phyloP scores from a whole-genome alignment of 2,329 filamentous ascomycete genomes.

The Helotiales sp. region DNA sequence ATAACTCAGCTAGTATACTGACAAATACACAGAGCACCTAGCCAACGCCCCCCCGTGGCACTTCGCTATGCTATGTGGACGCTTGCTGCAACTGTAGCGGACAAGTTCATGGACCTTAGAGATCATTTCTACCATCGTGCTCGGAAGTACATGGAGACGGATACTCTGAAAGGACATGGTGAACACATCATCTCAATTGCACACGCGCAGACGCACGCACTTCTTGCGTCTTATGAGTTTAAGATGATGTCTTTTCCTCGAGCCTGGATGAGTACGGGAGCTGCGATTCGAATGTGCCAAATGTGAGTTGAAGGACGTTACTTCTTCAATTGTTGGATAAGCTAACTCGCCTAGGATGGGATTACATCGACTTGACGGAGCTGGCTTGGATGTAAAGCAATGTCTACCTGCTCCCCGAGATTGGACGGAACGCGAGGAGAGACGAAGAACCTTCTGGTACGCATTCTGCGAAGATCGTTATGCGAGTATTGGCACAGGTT shows the following conservation, averaged over 20 bases:
- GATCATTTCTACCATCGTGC: constrained; percentile 89
- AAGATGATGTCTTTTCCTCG: constrained; percentile 97
- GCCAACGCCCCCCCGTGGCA: constrained; percentile 83
- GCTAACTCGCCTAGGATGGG: constrained; percentile 78
- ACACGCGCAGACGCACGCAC: constrained; percentile 82
- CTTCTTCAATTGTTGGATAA: constrained; percentile 38
- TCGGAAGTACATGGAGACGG: constrained; percentile 86
- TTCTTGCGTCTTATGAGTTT: constrained; percentile 87
- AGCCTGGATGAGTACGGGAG: constrained; percentile 91
- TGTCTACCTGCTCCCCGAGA: constrained; percentile 85
- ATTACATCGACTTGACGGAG: constrained; percentile 82
- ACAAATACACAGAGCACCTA: constrained; percentile 62
- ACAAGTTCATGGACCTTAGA: constrained; percentile 80
- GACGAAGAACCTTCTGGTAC: constrained; percentile 94
- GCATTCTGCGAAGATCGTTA: constrained; percentile 90
- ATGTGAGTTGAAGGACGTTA: constrained; percentile 66
- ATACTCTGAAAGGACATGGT: constrained; percentile 91
- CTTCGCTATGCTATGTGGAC: constrained; percentile 96
- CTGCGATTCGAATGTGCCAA: constrained; percentile 78
- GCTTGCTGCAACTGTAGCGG: constrained; percentile 82
- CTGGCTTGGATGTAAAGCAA: constrained; percentile 88
- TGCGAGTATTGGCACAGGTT: constrained; percentile 93
- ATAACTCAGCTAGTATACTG: constrained; percentile 16
- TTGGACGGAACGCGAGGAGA: constrained; percentile 92
- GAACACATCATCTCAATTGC: constrained; percentile 85